Evolutionary conservation across 495 filamentous ascomycete species (phyloP), one percentile per base, ranked within the genome.

Genomic region (Penicillium coffeae): DNA sequence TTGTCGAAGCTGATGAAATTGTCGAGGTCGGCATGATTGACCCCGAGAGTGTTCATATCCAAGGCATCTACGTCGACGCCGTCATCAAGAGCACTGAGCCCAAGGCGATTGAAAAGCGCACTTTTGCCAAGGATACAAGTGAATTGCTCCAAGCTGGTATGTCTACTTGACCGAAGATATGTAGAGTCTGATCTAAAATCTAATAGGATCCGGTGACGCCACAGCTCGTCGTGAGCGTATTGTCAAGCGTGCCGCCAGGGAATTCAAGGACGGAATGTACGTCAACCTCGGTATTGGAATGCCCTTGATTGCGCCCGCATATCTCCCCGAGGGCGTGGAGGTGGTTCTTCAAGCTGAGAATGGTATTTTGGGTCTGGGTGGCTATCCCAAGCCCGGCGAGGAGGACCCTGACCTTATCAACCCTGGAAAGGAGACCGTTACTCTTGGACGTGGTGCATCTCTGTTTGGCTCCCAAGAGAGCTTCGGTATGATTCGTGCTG

Each of bases 261-360:
- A 95, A 66, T 91, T 95, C 70, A 83, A 89, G 71, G 88, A 94
- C 58, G 90, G 90, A 55, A 93, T 91, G 87, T 94, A 94, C 60
- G 90, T 88, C 50, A 95, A 95, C 70, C 74, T 95, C 16, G 90
- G 90, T 45, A 92, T 95, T 58, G 90, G 90, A 54, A 93, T 95
- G 82, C 90, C 90, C 21, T 88, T 92, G 80, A 79, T 90, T 21
- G 88, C 90, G 3, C 89, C 90, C 0, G 78, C 77, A 18, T 95
- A 89, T 60, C 83, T 95, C 3, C 87, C 84, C 41, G 73, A 82
- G 39, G 79, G 79, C 16, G 84, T 92, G 33, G 82, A 89, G 64
- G 90, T 95, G 3, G 82, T 87, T 65, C 70, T 95, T 56, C 90
- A 95, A 74, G 84, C 83, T 19, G 90, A 95, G 71, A 95, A 95